Percentiles rank a stretch among this genome's conserved stretches.
These are phyloP conservation scores for Cyberlindnera veronae DNA, from an alignment of 805 yeast genomes.

Conservation along the genomic window DNA sequence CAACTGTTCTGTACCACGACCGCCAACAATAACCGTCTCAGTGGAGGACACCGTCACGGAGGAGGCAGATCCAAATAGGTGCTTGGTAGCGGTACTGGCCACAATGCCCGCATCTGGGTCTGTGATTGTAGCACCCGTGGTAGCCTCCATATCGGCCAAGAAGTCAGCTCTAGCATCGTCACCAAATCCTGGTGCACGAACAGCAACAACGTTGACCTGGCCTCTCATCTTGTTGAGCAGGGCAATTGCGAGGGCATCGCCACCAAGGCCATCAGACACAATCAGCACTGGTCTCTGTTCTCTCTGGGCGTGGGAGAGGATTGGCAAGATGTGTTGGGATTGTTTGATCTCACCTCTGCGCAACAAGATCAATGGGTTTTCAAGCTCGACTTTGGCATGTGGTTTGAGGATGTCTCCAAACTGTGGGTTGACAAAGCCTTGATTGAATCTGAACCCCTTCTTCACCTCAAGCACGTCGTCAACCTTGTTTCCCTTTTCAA, in stretches of 20 bases:
- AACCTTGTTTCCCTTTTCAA: slow-evolving; percentile 94
- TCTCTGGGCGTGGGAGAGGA: slow-evolving; percentile 90
- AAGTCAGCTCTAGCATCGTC: slow-evolving; percentile 98
- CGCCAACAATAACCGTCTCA: slow-evolving; percentile 91
- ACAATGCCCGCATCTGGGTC: slow-evolving; percentile 94
- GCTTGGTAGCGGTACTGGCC: slow-evolving; percentile 91
- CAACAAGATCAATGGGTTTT: slow-evolving; percentile 83
- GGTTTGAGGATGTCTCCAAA: slow-evolving; percentile 78
- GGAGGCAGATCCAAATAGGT: slow-evolving; percentile 87
- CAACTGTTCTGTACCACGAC: slow-evolving; percentile 81
- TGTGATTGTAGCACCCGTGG: slow-evolving; percentile 82
- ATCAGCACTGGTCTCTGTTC: slow-evolving; percentile 89
- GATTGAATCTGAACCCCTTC: slow-evolving; percentile 98
- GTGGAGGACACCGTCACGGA: slow-evolving; percentile 91
- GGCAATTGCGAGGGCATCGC: slow-evolving; percentile 98
- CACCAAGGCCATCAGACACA: slow-evolving; percentile 94
- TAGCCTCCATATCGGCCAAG: slow-evolving; percentile 90
- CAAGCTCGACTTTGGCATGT: slow-evolving; percentile 89
- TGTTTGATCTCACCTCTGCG: slow-evolving; percentile 22
- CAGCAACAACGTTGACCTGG: slow-evolving; percentile 96
- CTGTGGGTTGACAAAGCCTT: slow-evolving; percentile 96
- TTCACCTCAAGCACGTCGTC: slow-evolving; percentile 96
- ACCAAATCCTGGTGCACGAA: slow-evolving; percentile 98
- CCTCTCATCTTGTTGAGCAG: slow-evolving; percentile 96
- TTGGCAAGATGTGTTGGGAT: slow-evolving; percentile 66